phyloP scores from a whole-genome alignment of 495 filamentous ascomycete genomes.

The Hypoxylon intermedium region DNA sequence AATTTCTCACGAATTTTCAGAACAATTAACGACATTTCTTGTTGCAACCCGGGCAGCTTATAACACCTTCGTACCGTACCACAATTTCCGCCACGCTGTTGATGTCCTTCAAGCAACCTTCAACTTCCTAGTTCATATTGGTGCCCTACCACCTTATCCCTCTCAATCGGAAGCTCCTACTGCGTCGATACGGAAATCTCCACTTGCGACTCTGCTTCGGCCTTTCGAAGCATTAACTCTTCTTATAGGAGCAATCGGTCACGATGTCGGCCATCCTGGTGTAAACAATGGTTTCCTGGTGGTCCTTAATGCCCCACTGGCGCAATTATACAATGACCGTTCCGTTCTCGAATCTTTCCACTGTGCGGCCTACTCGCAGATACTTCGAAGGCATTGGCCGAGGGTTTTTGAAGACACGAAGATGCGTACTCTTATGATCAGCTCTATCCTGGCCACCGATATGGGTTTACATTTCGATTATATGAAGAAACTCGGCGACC shows the following conservation, averaged over 20 bases:
- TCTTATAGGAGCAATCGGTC: slow-evolving; percentile 91
- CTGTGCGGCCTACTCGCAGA: slow-evolving; percentile 96
- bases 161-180: slow-evolving; percentile 20
- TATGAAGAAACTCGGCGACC: slow-evolving; percentile 79
- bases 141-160: slow-evolving; percentile 74
- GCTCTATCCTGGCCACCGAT: slow-evolving; percentile 92
- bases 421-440: slow-evolving; percentile 90
- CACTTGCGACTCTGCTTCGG: slow-evolving; percentile 72
- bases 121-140: slow-evolving; percentile 85
- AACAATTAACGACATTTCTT: slow-evolving; percentile 78
- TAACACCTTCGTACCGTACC: slow-evolving; percentile 95
- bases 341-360: slow-evolving; percentile 98
- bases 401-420: slow-evolving; percentile 73
- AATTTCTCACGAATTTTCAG: slow-evolving; percentile 47
- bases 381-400: slow-evolving; percentile 92
- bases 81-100: slow-evolving; percentile 96
- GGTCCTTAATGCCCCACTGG: slow-evolving; percentile 89
- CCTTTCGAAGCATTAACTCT: slow-evolving; percentile 90
- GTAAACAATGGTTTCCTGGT: slow-evolving; percentile 98
- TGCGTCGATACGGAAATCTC: slow-evolving; percentile 52
- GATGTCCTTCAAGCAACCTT: slow-evolving; percentile 96
- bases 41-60: slow-evolving; percentile 86
- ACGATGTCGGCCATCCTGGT: slow-evolving; percentile 96
- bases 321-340: slow-evolving; percentile 97
- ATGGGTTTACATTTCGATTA: slow-evolving; percentile 98